phyloP scores from a whole-genome alignment of 768 basidiomycete genomes.

The Trametes sanguinea region DNA sequence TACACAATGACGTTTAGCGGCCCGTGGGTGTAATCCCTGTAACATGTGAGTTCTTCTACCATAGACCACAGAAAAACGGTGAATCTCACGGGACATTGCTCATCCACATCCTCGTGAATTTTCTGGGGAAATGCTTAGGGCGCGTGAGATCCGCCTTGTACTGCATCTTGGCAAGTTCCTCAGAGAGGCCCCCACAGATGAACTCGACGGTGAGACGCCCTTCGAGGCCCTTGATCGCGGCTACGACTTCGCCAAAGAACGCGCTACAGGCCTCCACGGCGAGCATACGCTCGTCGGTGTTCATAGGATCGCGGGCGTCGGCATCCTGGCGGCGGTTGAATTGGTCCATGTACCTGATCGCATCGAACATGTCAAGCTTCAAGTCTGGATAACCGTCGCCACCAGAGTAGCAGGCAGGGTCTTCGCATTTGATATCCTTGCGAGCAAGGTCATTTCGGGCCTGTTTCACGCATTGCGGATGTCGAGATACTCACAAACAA shows the following conservation, averaged over 20 bases:
- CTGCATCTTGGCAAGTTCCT: conserved; percentile 35
- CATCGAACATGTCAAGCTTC: neutral
- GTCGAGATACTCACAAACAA: conserved; percentile 7
- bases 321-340: neutral
- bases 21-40: conserved; percentile 38
- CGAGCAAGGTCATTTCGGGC: too few relatives aligned
- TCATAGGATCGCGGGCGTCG: neutral
- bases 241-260: conserved; percentile 34
- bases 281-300: neutral
- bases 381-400: conserved; percentile 6
- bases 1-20: conserved; percentile 32
- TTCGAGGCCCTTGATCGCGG: conserved; percentile 29
- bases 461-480: neutral
- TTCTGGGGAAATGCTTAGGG: conserved; percentile 33
- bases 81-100: conserved; percentile 37
- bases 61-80: too few relatives aligned
- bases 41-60: neutral
- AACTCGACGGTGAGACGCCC: conserved; percentile 34
- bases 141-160: conserved; percentile 28
- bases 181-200: conserved; percentile 34
- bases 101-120: conserved; percentile 39
- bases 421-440: neutral
- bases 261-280: neutral
- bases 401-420: neutral
- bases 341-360: neutral